A percentile compares a stretch with the other conserved stretches of the same genome.
These are phyloP conservation scores for Astragalus membranaceus DNA, from an alignment of 306 rosid species.

Conservation along the genomic window DNA sequence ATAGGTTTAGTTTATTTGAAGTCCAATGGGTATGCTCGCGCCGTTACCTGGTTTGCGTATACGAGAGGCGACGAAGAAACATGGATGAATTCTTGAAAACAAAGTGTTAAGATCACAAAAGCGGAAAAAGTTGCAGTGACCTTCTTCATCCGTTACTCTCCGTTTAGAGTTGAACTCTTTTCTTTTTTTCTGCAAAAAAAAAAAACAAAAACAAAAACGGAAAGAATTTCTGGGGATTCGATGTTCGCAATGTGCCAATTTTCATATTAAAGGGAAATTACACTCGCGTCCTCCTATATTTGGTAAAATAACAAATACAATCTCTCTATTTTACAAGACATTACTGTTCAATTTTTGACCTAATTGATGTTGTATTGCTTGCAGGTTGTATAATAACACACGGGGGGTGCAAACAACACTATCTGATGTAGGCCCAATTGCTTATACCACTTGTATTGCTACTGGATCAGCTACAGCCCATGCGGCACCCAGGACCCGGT, in stretches of 20 bases:
- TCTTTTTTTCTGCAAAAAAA: background rate
- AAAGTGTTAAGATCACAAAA: slow-evolving; percentile 24
- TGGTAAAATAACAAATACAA: too few species aligned
- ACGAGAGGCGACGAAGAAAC: slow-evolving; percentile 40
- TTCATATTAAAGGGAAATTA: too few species aligned
- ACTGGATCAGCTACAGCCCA: too few species aligned
- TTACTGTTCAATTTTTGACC: too few species aligned
- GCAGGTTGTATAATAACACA: too few species aligned
- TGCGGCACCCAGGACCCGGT: too few species aligned
- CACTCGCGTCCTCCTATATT: too few species aligned
- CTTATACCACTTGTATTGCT: too few species aligned
- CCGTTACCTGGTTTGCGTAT: slow-evolving; percentile 26
- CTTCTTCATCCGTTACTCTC: slow-evolving; percentile 39
- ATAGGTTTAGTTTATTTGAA: background rate
- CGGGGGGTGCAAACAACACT: too few species aligned
- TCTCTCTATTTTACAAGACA: too few species aligned
- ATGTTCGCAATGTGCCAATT: background rate
- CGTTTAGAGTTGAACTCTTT: background rate
- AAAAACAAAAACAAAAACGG: background rate
- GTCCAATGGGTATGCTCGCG: background rate
- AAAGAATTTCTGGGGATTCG: background rate
- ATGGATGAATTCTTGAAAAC: slow-evolving; percentile 13
- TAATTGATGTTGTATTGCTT: too few species aligned
- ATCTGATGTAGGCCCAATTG: too few species aligned
- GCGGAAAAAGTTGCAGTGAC: slow-evolving; percentile 11